Evolutionary conservation across 208 protist species (phyloP).

Genomic region (Acanthamoeba sp.): DNA sequence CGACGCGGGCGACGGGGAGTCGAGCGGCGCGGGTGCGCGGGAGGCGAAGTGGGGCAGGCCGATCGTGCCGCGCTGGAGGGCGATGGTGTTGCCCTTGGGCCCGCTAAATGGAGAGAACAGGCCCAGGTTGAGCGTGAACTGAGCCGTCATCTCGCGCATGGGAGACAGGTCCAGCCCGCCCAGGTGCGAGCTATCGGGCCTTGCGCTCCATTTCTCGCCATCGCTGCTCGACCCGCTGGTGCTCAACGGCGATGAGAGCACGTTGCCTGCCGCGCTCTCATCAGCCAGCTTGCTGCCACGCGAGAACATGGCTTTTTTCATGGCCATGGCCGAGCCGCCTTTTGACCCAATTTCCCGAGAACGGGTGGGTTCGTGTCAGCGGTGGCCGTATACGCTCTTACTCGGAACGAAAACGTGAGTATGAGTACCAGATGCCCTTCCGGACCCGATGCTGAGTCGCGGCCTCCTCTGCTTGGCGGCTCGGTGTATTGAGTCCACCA

Average conservation of each 20-base stretch:
- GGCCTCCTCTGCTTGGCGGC: slow-evolving; percentile 50
- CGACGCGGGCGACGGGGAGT: neutral
- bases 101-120: slow-evolving; percentile 46
- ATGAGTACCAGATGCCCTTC: neutral
- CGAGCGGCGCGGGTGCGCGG: neutral
- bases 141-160: slow-evolving; percentile 59
- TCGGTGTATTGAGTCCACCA: slow-evolving; percentile 7
- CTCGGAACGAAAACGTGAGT: no score
- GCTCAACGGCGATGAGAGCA: slow-evolving; percentile 13
- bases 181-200: neutral
- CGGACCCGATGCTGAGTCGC: slow-evolving; percentile 26
- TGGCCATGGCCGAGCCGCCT: slow-evolving; percentile 10
- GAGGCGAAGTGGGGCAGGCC: neutral
- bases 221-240: neutral
- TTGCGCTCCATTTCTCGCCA: neutral
- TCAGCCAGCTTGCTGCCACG: neutral
- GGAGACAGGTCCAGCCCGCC: neutral
- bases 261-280: neutral
- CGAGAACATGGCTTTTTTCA: slow-evolving; percentile 20
- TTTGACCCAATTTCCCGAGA: no score
- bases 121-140: slow-evolving; percentile 53
- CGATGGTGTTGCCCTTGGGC: neutral
- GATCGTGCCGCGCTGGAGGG: neutral
- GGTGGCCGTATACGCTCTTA: no score
- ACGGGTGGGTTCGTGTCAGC: no score